phyloP scores from a whole-genome alignment of 1,284 basidiomycete species.

The Leccinum pachyderme region DNA sequence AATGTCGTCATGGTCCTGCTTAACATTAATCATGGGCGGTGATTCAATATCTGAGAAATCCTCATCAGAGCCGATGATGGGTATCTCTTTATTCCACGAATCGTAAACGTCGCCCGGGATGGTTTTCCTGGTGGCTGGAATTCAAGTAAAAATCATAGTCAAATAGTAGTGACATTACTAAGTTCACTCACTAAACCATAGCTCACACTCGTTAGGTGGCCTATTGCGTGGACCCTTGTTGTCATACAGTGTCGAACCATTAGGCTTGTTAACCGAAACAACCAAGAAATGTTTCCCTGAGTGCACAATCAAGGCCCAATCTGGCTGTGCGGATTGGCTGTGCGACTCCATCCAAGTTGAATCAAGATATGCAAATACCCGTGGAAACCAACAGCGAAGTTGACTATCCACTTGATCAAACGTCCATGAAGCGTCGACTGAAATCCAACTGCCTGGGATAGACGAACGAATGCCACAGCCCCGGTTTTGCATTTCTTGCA shows the following conservation, averaged over 20 bases:
- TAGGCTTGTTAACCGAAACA: background rate
- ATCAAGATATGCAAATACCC: background rate
- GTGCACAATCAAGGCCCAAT: background rate
- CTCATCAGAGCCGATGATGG: background rate
- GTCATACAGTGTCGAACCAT: background rate
- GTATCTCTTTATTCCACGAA: background rate
- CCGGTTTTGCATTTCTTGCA: background rate
- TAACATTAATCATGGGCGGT: background rate
- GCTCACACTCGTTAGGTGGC: background rate
- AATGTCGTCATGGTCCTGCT: background rate
- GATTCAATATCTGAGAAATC: background rate
- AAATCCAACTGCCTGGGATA: background rate
- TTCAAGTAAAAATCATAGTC: background rate
- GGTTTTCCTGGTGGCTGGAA: background rate
- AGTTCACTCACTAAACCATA: conserved; percentile 1
- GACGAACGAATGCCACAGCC: background rate
- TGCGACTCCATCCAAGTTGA: background rate
- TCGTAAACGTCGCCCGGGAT: background rate
- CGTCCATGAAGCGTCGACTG: background rate
- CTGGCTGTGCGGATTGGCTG: background rate
- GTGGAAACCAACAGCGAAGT: background rate
- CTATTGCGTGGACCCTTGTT: background rate
- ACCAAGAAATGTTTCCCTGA: background rate
- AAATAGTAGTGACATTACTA: background rate
- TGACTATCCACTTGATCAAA: background rate